These are phyloP conservation scores for Rubia balearica DNA, from an alignment of 305 asterid genomes.

Conservation along the genomic window DNA sequence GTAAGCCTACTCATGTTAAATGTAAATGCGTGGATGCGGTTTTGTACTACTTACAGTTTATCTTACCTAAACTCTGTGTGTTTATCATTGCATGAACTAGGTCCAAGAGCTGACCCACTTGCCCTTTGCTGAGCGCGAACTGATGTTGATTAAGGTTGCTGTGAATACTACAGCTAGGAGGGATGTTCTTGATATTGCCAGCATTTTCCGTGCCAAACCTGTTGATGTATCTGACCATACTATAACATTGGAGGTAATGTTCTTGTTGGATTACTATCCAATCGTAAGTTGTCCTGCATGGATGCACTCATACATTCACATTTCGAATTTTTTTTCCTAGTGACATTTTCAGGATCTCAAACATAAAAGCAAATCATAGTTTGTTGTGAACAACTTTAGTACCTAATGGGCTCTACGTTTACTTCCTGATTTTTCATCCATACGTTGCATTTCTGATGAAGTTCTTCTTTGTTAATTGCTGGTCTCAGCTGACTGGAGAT, in stretches of 20 bases:
- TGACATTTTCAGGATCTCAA: neutral
- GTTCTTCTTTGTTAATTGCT: constrained; percentile 11
- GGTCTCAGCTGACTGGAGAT: constrained; percentile 76
- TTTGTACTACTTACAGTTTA: neutral
- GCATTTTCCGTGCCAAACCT: constrained; percentile 83
- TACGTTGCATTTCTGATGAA: neutral
- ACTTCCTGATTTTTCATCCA: neutral
- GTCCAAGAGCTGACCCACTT: constrained; percentile 67
- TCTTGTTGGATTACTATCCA: constrained; percentile 12
- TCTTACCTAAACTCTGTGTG: neutral
- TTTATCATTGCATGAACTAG: constrained; percentile 30
- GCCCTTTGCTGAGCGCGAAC: constrained; percentile 93
- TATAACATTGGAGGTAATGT: constrained; percentile 65
- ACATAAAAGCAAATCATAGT: neutral
- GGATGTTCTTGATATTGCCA: constrained; percentile 87
- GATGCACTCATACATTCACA: neutral
- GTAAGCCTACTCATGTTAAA: neutral
- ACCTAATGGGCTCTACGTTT: neutral
- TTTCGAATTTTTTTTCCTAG: neutral
- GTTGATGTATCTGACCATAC: constrained; percentile 97
- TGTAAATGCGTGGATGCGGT: neutral
- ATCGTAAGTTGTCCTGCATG: neutral
- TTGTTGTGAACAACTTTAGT: neutral
- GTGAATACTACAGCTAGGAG: constrained; percentile 76
- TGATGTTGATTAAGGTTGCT: constrained; percentile 87